Evolutionary conservation across 148 eudicot species (phyloP).

Genomic region (Amaranthus palmeri): DNA sequence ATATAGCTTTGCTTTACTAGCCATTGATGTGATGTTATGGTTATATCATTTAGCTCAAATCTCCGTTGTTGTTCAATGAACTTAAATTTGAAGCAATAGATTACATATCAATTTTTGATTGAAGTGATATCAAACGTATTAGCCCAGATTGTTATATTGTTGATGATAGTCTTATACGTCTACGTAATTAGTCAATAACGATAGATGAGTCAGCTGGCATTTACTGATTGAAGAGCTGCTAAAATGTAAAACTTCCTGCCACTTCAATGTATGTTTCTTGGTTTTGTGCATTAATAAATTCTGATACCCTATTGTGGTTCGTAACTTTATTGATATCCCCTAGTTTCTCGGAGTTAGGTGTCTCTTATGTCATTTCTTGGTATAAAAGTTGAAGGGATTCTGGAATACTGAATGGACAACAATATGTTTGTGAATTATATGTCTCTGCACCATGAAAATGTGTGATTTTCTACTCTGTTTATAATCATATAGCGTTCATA

Average conservation of each 20-base stretch:
- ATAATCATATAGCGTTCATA: slow-evolving; percentile 12
- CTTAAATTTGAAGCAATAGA: slow-evolving; percentile 8
- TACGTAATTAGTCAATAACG: slow-evolving; percentile 61
- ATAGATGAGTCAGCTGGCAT: slow-evolving; percentile 87
- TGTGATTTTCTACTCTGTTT: slow-evolving; percentile 3
- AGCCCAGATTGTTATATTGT: slow-evolving; percentile 90
- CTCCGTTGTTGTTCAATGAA: no score
- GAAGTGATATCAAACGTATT: slow-evolving; percentile 79
- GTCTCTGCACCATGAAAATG: slow-evolving; percentile 73
- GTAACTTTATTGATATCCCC: slow-evolving; percentile 43
- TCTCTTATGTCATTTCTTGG: slow-evolving; percentile 52
- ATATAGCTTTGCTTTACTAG: neutral
- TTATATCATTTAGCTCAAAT: neutral
- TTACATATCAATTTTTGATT: slow-evolving; percentile 66
- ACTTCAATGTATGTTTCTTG: slow-evolving; percentile 8
- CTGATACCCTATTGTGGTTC: slow-evolving; percentile 16
- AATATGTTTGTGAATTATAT: slow-evolving; percentile 57
- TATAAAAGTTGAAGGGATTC: slow-evolving; percentile 77
- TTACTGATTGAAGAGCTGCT: slow-evolving; percentile 84
- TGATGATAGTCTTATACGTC: slow-evolving; percentile 52
- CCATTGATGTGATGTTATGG: neutral
- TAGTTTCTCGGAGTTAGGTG: slow-evolving; percentile 99
- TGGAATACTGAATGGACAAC: slow-evolving; percentile 56
- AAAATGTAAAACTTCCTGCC: slow-evolving; percentile 40
- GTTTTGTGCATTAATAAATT: neutral